Percentiles rank a stretch among this genome's conserved stretches.
These are phyloP conservation scores for Pythium biforme DNA, from an alignment of 352 stramenopile species.

Conservation along the genomic window DNA sequence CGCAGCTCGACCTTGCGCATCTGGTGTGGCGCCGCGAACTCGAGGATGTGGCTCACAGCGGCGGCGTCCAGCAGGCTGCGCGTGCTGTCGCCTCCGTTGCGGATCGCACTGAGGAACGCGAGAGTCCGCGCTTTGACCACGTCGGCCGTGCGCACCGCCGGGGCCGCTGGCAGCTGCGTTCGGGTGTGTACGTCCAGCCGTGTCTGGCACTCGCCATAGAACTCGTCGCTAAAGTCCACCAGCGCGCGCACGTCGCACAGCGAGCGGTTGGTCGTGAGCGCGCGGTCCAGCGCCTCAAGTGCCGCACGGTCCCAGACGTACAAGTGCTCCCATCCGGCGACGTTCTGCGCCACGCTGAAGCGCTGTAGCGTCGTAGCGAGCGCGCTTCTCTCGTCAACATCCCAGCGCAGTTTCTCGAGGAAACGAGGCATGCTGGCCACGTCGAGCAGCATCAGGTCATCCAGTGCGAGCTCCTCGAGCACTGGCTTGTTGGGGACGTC, in stretches of 20 bases:
- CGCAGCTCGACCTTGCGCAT: neutral
- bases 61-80: neutral
- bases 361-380: neutral
- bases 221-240: neutral
- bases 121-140: conserved; percentile 2
- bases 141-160: neutral
- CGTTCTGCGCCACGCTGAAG: neutral
- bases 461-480: neutral
- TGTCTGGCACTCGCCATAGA: neutral
- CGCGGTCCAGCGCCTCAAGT: neutral
- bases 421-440: conserved; percentile 5
- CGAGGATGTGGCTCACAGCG: conserved; percentile 3
- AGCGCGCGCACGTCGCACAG: neutral
- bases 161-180: neutral
- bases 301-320: neutral
- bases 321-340: neutral
- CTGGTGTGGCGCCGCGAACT: conserved; percentile 6
- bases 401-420: neutral
- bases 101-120: conserved; percentile 12
- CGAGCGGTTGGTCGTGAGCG: conserved; percentile 5
- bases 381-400: neutral
- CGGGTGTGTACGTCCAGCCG: neutral
- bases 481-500: neutral
- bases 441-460: conserved; percentile 1
- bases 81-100: neutral